phyloP scores from a whole-genome alignment of 441 rosid species.

The Theobroma grandiflorum region DNA sequence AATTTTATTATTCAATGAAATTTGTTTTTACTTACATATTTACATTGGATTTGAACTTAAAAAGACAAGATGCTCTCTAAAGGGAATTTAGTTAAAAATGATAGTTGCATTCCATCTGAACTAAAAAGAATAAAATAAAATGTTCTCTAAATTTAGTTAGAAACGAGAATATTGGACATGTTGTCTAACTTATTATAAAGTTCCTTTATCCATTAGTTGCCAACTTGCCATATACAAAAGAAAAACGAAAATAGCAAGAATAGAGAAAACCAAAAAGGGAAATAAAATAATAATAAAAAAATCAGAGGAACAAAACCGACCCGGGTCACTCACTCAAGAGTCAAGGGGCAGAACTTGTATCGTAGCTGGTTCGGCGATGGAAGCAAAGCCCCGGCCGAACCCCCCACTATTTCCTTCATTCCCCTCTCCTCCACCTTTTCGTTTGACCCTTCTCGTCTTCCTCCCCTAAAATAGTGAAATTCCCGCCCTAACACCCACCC shows the following conservation, averaged over 20 bases:
- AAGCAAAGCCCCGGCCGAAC: slow-evolving; percentile 40
- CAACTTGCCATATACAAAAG: not conserved
- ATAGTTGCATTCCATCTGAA: too few species aligned
- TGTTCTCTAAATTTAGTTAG: too few species aligned
- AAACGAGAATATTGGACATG: too few species aligned
- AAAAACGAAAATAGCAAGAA: not conserved
- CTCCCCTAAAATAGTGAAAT: not conserved
- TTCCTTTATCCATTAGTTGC: too few species aligned
- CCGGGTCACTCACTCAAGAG: not conserved
- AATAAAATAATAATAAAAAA: not conserved
- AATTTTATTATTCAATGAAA: too few species aligned
- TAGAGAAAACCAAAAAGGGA: not conserved
- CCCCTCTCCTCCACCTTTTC: not conserved
- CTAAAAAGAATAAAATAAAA: too few species aligned
- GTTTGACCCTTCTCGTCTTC: not conserved
- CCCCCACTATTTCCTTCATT: slow-evolving; percentile 24
- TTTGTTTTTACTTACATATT: too few species aligned
- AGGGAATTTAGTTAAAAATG: too few species aligned
- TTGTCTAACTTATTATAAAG: too few species aligned
- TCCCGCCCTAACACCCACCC: not conserved
- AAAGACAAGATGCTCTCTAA: too few species aligned
- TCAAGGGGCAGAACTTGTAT: not conserved
- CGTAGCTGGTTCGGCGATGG: slow-evolving; percentile 41
- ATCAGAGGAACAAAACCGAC: not conserved
- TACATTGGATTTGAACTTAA: too few species aligned